Evolutionary conservation across 768 basidiomycete genomes (phyloP).

Genomic region (Mycena chlorophos): DNA sequence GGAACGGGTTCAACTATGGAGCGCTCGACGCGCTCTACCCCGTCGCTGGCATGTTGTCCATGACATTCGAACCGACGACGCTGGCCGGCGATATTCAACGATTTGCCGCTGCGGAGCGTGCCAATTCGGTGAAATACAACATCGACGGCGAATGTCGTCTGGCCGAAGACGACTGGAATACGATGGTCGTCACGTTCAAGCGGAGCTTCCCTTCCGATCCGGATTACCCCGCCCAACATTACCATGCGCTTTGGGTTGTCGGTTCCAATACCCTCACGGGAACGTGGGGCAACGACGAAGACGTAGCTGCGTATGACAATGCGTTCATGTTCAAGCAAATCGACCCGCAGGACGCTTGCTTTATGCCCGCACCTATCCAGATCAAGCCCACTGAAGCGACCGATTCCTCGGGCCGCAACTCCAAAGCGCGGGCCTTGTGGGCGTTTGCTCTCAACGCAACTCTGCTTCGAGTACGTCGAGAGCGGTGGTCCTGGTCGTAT

Average conservation of each 20-base stretch:
- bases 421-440: slow-evolving; percentile 30
- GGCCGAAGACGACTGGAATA: neutral
- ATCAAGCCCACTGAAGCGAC: too few relatives aligned
- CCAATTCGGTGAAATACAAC: slow-evolving; percentile 10
- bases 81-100: slow-evolving; percentile 1
- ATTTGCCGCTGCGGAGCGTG: slow-evolving; percentile 14
- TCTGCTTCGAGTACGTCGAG: slow-evolving; percentile 21
- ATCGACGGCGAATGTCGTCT: slow-evolving; percentile 9
- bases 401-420: slow-evolving; percentile 7
- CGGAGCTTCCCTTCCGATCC: slow-evolving; percentile 16
- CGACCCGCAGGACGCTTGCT: slow-evolving; percentile 23
- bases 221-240: slow-evolving; percentile 3
- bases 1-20: slow-evolving; percentile 15
- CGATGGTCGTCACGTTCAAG: slow-evolving; percentile 5
- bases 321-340: slow-evolving; percentile 28
- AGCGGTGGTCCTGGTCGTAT: slow-evolving; percentile 30
- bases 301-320: neutral
- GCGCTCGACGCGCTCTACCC: neutral
- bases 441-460: slow-evolving; percentile 29
- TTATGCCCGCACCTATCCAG: slow-evolving; percentile 26
- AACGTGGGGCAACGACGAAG: neutral
- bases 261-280: slow-evolving; percentile 10
- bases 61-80: slow-evolving; percentile 8
- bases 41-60: slow-evolving; percentile 13
- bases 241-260: slow-evolving; percentile 5